phyloP scores from a whole-genome alignment of 495 filamentous ascomycete species.

The Penicillium coprophilum region DNA sequence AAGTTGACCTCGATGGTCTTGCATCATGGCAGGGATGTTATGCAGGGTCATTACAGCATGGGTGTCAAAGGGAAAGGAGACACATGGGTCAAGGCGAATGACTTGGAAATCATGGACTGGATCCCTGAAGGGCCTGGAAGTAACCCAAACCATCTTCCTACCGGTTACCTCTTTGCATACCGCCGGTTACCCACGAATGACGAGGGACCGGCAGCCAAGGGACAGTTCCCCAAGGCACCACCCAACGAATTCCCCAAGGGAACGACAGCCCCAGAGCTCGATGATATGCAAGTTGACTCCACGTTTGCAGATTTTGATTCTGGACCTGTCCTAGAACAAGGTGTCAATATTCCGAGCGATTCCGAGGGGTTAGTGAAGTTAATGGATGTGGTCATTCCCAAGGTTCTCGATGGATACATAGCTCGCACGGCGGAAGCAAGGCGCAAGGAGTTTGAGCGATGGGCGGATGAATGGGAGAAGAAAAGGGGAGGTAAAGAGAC shows the following conservation, averaged over 20 bases:
- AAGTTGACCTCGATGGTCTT: slow-evolving; percentile 31
- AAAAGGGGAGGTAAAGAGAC: background rate
- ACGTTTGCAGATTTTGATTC: background rate
- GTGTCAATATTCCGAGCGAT: background rate
- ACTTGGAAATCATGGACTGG: slow-evolving; percentile 3
- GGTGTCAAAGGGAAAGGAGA: slow-evolving; percentile 23
- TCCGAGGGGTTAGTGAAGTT: background rate
- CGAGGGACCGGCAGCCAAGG: background rate
- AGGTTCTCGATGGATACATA: background rate
- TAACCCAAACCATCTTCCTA: background rate
- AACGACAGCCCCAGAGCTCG: background rate
- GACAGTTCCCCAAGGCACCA: too few relatives aligned
- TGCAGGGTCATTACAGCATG: slow-evolving; percentile 33
- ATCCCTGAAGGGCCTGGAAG: background rate
- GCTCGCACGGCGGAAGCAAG: background rate
- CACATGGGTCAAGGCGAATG: slow-evolving; percentile 31
- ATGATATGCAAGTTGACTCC: background rate
- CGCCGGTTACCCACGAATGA: slow-evolving; percentile 17
- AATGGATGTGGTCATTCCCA: background rate
- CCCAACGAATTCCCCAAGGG: too few relatives aligned
- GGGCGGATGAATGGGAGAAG: background rate
- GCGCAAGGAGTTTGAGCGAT: background rate
- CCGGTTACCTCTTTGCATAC: slow-evolving; percentile 28
- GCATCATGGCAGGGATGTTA: slow-evolving; percentile 19
- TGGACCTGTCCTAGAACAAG: background rate